Percentiles rank a stretch among this genome's conserved stretches.
Conservation (phyloP, 176 grass and related monocot genomes). For the Microstegium vimineum region DNA sequence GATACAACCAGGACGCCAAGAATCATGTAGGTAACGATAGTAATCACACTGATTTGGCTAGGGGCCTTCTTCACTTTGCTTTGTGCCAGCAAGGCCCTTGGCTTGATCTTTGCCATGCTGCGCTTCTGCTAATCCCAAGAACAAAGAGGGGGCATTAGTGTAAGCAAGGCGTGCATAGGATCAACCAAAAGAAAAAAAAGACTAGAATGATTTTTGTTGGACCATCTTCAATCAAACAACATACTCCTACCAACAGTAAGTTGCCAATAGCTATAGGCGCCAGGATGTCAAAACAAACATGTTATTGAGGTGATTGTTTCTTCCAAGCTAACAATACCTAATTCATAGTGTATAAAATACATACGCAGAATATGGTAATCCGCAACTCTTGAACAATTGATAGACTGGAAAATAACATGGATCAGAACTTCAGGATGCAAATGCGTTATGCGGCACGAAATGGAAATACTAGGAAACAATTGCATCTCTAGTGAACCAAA, state of each 20-base stretch:
- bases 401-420: background rate
- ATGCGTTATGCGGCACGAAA: background rate
- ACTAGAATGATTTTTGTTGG: background rate
- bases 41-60: constrained; percentile 38
- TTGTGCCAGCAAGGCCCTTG: constrained; percentile 60
- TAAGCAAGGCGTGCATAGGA: background rate
- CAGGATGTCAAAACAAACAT: background rate
- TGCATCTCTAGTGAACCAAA: background rate
- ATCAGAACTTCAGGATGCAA: background rate
- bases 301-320: background rate
- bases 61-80: constrained; percentile 82
- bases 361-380: background rate
- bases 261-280: background rate
- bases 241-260: background rate
- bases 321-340: background rate
- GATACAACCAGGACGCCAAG: constrained; percentile 25
- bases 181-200: background rate
- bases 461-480: background rate
- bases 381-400: background rate
- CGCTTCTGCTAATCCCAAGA: constrained; percentile 15
- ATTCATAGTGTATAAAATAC: background rate
- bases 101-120: constrained; percentile 71
- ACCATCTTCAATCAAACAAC: background rate
- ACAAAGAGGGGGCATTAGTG: background rate
- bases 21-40: constrained; percentile 55